phyloP scores from a whole-genome alignment of 1,284 basidiomycete species.

The Tylopilus orsonianus region DNA sequence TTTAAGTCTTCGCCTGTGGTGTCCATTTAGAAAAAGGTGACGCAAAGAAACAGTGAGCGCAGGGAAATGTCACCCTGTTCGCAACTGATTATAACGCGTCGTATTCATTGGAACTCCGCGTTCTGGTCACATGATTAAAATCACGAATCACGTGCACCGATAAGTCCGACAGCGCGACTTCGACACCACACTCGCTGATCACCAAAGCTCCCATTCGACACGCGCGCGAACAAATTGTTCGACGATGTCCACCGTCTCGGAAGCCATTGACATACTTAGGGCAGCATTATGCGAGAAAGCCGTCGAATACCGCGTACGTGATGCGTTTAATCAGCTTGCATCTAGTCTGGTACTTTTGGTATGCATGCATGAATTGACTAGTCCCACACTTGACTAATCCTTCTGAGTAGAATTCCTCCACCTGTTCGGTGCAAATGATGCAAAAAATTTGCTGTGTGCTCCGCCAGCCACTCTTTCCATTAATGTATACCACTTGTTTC shows the following conservation, averaged over 20 bases:
- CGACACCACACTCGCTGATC: constrained; percentile 1
- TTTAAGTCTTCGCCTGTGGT: constrained; percentile 20
- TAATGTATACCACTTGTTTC: constrained; percentile 39
- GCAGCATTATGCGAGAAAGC: constrained; percentile 15
- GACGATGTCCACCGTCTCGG: constrained; percentile 26
- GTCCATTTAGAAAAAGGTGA: constrained; percentile 24
- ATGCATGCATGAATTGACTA: constrained; percentile 7
- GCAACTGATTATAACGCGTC: constrained; percentile 14
- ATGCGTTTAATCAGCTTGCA: constrained; percentile 30
- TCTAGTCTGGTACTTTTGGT: constrained; percentile 37
- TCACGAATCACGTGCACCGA: constrained; percentile 27
- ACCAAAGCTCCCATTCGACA: no score
- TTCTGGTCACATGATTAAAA: constrained; percentile 32
- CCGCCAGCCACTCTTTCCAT: constrained; percentile 35
- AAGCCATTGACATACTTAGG: constrained; percentile 27
- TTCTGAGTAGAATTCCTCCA: constrained; percentile 34
- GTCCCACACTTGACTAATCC: neutral
- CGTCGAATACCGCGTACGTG: constrained; percentile 18
- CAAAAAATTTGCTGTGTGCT: constrained; percentile 35
- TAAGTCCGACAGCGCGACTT: constrained; percentile 12
- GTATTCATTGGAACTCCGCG: constrained; percentile 28
- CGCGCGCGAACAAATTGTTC: no score
- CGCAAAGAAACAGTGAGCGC: constrained; percentile 6
- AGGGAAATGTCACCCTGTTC: constrained; percentile 7
- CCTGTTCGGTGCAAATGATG: constrained; percentile 30